Conservation (phyloP, 495 filamentous ascomycete genomes). For the Gamarada debralockiae region DNA sequence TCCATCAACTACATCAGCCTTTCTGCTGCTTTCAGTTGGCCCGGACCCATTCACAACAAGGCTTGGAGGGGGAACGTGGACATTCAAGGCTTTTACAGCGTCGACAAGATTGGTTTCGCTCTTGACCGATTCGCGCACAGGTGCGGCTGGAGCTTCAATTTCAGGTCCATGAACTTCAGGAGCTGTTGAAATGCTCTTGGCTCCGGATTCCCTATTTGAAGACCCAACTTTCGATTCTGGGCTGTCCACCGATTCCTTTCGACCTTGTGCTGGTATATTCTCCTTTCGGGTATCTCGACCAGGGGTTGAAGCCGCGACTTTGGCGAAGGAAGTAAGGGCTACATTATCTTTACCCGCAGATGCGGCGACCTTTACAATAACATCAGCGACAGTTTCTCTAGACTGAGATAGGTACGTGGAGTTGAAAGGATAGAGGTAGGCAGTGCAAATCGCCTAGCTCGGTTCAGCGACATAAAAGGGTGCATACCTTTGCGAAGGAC, state of each 20-base stretch:
- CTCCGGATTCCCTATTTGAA: neutral
- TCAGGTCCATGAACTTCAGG: neutral
- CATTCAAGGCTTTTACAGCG: slow-evolving; percentile 34
- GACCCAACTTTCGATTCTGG: neutral
- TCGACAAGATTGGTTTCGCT: slow-evolving; percentile 30
- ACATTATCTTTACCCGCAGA: slow-evolving; percentile 44
- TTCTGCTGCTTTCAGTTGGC: slow-evolving; percentile 11
- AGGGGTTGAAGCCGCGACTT: slow-evolving; percentile 14
- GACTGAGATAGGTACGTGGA: too few species aligned
- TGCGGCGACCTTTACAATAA: slow-evolving; percentile 44
- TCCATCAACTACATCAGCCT: slow-evolving; percentile 12
- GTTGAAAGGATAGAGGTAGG: too few species aligned
- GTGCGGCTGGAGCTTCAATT: neutral
- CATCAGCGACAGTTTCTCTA: slow-evolving; percentile 7
- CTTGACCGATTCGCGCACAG: neutral
- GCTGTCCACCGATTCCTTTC: neutral
- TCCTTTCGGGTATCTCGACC: slow-evolving; percentile 20
- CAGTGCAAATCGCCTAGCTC: too few species aligned
- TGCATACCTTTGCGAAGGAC: slow-evolving; percentile 56
- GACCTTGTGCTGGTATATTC: slow-evolving; percentile 3
- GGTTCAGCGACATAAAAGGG: too few species aligned
- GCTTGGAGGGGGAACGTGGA: slow-evolving; percentile 35
- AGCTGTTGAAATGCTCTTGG: neutral
- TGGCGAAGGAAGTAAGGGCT: slow-evolving; percentile 23
- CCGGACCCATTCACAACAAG: slow-evolving; percentile 48